Conservation (phyloP, 2,329 filamentous ascomycete genomes). For the Hypoxylon sp. region DNA sequence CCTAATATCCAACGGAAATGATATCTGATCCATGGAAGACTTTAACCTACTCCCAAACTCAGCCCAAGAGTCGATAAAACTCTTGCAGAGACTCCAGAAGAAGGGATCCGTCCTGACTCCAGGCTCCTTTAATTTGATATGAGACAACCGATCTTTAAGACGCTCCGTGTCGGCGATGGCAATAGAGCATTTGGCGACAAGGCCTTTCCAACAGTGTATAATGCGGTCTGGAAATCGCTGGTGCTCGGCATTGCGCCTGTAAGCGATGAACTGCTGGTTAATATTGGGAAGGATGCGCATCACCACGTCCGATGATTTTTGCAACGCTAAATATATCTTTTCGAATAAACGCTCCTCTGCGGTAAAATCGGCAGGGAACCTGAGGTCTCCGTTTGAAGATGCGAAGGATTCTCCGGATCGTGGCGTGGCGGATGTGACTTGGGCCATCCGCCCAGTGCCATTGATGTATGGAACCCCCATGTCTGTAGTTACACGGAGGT, state of each 20-base stretch:
- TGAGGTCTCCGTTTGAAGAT: slow-evolving; percentile 65
- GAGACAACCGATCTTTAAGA: slow-evolving; percentile 79
- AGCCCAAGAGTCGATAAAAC: slow-evolving; percentile 78
- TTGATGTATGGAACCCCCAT: slow-evolving; percentile 66
- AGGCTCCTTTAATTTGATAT: slow-evolving; percentile 88
- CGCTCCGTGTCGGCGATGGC: slow-evolving; percentile 81
- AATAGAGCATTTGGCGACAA: slow-evolving; percentile 79
- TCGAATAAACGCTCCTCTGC: slow-evolving; percentile 89
- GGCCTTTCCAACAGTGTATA: slow-evolving; percentile 75
- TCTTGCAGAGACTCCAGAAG: slow-evolving; percentile 81
- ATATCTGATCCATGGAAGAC: slow-evolving; percentile 65
- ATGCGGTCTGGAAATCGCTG: slow-evolving; percentile 72
- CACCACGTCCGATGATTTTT: slow-evolving; percentile 80
- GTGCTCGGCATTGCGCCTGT: slow-evolving; percentile 74
- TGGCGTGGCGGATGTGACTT: slow-evolving; percentile 75
- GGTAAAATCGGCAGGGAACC: slow-evolving; percentile 73
- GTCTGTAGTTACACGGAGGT: slow-evolving; percentile 71
- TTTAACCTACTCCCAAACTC: slow-evolving; percentile 75
- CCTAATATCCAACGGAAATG: slow-evolving; percentile 77
- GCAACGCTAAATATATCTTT: slow-evolving; percentile 82
- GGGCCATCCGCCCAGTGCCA: slow-evolving; percentile 65
- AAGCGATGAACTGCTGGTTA: slow-evolving; percentile 74
- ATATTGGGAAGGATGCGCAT: slow-evolving; percentile 79
- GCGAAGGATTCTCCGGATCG: slow-evolving; percentile 86
- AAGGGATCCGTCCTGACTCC: slow-evolving; percentile 74